Evolutionary conservation across 805 yeast species (phyloP), one percentile per base, ranked within the genome.

Genomic region (Schwanniomyces occidentalis): DNA sequence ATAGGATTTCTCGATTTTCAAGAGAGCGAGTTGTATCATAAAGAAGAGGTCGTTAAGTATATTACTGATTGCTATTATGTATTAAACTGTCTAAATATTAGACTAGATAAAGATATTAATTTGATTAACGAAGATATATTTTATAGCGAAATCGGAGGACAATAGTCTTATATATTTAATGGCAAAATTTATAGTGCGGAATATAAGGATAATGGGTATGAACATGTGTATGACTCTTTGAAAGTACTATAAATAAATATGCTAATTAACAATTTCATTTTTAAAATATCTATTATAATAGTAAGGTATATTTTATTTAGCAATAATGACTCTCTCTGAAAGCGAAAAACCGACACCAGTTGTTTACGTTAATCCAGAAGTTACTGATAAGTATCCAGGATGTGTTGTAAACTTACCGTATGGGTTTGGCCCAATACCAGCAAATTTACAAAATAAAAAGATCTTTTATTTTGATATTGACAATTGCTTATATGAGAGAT

Each of bases 391-490:
- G 9, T 38, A 27, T 15, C 49, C 47, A 4, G 61, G 61, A 9
- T 28, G 32, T 21, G 24, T 24, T 8, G 69, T 61, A 3, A 35
- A 37, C 7, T 47, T 63, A 19, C 56, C 55, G 7, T 55, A 34
- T 34, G 69, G 69, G 4, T 53, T 45, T 41, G 69, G 69, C 1
- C 69, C 69, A 3, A 14, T 61, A 8, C 66, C 67, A 5, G 12
- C 42, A 9, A 37, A 46, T n/a, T 12, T 40, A 8, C 13, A 28
- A n/a, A 45, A 55, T 47, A 44, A 52, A 34, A 49, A 49, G 37
- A 58, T 67, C 35, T 86, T 93, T 62, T 88, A 80, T 61, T 91
- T 91, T 51, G 99, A 91, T 57, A 88, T 91, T 35, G 99, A 91
- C 66, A 91, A 91, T 58, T 89, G 97, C 57, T 72, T 91, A 19